A percentile compares a stretch with the other conserved stretches of the same genome.
Conservation (phyloP, 1,284 basidiomycete genomes). For the Ceratobasidium sp. region DNA sequence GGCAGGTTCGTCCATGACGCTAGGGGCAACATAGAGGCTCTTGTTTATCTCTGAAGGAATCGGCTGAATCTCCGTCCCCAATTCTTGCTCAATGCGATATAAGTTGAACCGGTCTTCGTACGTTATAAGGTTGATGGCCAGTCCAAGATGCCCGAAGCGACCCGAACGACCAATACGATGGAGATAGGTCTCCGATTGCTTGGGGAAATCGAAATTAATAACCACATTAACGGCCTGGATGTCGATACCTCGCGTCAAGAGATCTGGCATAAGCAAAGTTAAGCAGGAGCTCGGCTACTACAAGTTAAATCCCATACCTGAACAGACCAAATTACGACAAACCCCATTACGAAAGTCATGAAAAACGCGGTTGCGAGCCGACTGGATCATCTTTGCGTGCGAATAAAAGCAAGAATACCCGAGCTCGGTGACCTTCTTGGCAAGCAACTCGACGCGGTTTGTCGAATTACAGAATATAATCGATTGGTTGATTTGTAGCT, state of each 20-base stretch:
- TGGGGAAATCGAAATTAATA: slow-evolving; percentile 99
- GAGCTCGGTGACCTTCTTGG: slow-evolving; percentile 98
- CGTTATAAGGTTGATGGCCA: slow-evolving; percentile 96
- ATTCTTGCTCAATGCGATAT: slow-evolving; percentile 97
- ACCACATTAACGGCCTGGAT: slow-evolving; percentile 99
- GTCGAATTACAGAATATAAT: slow-evolving; percentile 99
- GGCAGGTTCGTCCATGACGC: slow-evolving; percentile 43
- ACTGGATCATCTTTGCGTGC: slow-evolving; percentile 99
- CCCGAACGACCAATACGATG: slow-evolving; percentile 98
- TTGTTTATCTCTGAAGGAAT: slow-evolving; percentile 94
- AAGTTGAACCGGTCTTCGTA: slow-evolving; percentile 98
- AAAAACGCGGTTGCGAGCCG: slow-evolving; percentile 98
- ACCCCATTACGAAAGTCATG: slow-evolving; percentile 99
- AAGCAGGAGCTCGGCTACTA: neutral
- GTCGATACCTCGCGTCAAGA: slow-evolving; percentile 98
- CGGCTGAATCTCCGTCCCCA: slow-evolving; percentile 97
- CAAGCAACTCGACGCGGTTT: slow-evolving; percentile 97
- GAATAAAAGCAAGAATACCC: slow-evolving; percentile 99
- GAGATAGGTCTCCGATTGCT: slow-evolving; percentile 98
- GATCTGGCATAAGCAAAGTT: slow-evolving; percentile 64
- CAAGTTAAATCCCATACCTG: slow-evolving; percentile 55
- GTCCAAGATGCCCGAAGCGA: slow-evolving; percentile 95
- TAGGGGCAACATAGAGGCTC: slow-evolving; percentile 84
- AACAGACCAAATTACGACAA: slow-evolving; percentile 97
- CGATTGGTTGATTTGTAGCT: slow-evolving; percentile 99